phyloP scores from a whole-genome alignment of 2,329 filamentous ascomycete genomes.

The Furcasterigmium furcatum region DNA sequence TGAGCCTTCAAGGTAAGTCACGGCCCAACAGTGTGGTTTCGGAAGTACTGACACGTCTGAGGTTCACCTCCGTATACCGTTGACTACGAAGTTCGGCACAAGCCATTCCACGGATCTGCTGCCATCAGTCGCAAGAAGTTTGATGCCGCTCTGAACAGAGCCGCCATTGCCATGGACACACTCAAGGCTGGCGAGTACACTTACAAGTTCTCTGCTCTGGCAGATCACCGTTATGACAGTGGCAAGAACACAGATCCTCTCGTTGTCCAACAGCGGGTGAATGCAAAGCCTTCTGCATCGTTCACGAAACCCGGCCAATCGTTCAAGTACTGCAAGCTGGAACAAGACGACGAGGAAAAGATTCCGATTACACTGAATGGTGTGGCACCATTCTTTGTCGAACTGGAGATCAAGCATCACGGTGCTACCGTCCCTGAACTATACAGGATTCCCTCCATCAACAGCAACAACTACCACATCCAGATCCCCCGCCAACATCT shows the following conservation, averaged over 20 bases:
- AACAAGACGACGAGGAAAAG: conserved; percentile 75
- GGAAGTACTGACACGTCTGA: conserved; percentile 31
- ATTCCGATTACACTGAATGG: conserved; percentile 87
- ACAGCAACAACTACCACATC: conserved; percentile 70
- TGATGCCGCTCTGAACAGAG: conserved; percentile 72
- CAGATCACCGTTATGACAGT: conserved; percentile 82
- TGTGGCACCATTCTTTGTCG: conserved; percentile 81
- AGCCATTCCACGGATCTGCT: conserved; percentile 61
- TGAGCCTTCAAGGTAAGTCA: conserved; percentile 69
- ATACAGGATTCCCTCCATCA: conserved; percentile 77
- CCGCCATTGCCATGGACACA: conserved; percentile 84
- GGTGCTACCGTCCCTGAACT: conserved; percentile 76
- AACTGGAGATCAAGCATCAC: conserved; percentile 91
- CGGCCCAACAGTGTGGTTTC: background rate
- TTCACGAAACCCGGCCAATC: conserved; percentile 87
- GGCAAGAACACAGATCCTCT: conserved; percentile 65
- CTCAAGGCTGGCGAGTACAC: conserved; percentile 76
- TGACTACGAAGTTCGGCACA: conserved; percentile 76
- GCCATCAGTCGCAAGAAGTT: conserved; percentile 68
- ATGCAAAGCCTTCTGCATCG: conserved; percentile 75
- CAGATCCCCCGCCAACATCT: conserved; percentile 82
- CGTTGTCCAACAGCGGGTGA: conserved; percentile 76
- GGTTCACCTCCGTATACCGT: conserved; percentile 79
- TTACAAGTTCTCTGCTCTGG: conserved; percentile 80
- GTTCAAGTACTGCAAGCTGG: conserved; percentile 91